Conservation (phyloP, 768 basidiomycete genomes). For the Termitomyces sp. region DNA sequence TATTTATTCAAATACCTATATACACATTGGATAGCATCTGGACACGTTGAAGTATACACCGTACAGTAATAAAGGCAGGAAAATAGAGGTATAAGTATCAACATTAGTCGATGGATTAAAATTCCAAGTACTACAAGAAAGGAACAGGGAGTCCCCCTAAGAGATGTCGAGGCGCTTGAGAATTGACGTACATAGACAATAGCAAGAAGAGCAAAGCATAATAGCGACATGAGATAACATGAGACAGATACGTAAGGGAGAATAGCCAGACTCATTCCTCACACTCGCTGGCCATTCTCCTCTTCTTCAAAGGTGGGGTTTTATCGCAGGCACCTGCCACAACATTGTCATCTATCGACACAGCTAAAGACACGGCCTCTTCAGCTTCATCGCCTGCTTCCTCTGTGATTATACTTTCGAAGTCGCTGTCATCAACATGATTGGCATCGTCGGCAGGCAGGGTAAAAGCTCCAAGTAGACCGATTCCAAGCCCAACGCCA, state of each 20-base stretch:
- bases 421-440: conserved; percentile 25
- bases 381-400: conserved; percentile 24
- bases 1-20: neutral
- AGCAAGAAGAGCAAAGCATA: conserved; percentile 14
- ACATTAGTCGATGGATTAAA: conserved; percentile 7
- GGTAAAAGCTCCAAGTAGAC: conserved; percentile 52
- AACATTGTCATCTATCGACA: neutral
- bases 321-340: conserved; percentile 15
- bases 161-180: conserved; percentile 15
- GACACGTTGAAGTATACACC: conserved; percentile 11
- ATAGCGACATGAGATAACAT: conserved; percentile 15
- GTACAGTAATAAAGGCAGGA: conserved; percentile 6
- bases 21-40: neutral
- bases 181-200: conserved; percentile 9
- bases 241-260: conserved; percentile 14
- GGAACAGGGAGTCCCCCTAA: conserved; percentile 14
- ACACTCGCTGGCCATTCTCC: conserved; percentile 34
- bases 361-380: conserved; percentile 5
- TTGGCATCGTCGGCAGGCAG: conserved; percentile 32
- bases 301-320: conserved; percentile 47
- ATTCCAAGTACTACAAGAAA: conserved; percentile 16
- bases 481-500: conserved; percentile 42
- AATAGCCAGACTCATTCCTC: conserved; percentile 10
- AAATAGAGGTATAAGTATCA: conserved; percentile 10
- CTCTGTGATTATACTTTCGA: conserved; percentile 25